Evolutionary conservation across 2,329 filamentous ascomycete genomes (phyloP).

Genomic region (Colletotrichum abscissum): DNA sequence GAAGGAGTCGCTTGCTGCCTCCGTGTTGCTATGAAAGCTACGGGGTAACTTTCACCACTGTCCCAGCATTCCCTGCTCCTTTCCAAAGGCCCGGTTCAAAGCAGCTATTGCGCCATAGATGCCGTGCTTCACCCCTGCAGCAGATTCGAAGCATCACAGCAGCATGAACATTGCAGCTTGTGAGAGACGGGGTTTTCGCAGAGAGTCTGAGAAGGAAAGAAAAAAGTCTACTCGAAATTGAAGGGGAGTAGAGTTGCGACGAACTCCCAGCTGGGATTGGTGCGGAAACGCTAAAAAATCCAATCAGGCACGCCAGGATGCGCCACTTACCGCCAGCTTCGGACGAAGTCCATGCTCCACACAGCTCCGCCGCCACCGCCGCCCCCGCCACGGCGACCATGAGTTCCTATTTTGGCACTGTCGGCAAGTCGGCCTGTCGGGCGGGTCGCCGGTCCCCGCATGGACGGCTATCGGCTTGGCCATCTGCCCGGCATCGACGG

Average conservation of each 20-base stretch:
- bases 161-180: background rate
- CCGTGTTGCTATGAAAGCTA: background rate
- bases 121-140: background rate
- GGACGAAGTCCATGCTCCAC: background rate
- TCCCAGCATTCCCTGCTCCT: background rate
- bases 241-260: slow-evolving; percentile 3
- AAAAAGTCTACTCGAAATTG: slow-evolving; percentile 10
- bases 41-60: background rate
- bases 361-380: background rate
- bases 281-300: background rate
- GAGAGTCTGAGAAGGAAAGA: background rate
- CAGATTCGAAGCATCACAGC: background rate
- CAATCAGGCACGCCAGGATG: background rate
- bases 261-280: slow-evolving; percentile 20
- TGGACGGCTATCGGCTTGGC: slow-evolving; percentile 12
- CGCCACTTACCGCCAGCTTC: background rate
- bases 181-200: background rate
- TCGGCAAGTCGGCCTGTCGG: slow-evolving; percentile 11
- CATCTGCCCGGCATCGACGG: background rate
- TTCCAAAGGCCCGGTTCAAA: background rate
- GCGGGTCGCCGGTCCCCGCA: slow-evolving; percentile 23
- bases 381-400: slow-evolving; percentile 1
- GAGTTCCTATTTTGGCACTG: background rate
- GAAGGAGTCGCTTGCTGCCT: background rate
- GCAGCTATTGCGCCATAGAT: background rate